A percentile compares a stretch with the other conserved stretches of the same genome.
Conservation (phyloP, 768 basidiomycete genomes). For the Naganishia friedmannii region DNA sequence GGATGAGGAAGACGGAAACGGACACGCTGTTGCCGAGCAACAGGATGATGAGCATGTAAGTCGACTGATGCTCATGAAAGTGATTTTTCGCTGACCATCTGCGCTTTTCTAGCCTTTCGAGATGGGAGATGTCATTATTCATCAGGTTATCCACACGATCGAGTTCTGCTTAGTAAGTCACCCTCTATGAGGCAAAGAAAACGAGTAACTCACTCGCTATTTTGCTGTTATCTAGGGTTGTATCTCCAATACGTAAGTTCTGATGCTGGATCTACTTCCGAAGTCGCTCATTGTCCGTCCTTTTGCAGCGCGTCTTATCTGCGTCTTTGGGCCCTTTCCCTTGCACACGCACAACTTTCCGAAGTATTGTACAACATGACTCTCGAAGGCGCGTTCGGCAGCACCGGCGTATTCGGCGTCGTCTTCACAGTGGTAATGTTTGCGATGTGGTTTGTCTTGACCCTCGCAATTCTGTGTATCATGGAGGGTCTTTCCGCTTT, state of each 20-base stretch:
- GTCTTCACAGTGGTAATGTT: slow-evolving; percentile 66
- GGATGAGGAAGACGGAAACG: slow-evolving; percentile 60
- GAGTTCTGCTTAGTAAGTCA: slow-evolving; percentile 81
- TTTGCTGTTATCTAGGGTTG: slow-evolving; percentile 56
- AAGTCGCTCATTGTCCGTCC: slow-evolving; percentile 61
- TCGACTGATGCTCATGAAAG: slow-evolving; percentile 27
- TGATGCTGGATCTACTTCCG: slow-evolving; percentile 52
- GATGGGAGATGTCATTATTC: slow-evolving; percentile 89
- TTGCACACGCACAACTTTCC: slow-evolving; percentile 95
- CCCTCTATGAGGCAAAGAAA: not conserved
- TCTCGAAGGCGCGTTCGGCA: slow-evolving; percentile 56
- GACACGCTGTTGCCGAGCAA: slow-evolving; percentile 67
- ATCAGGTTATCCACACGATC: slow-evolving; percentile 97
- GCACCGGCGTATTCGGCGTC: slow-evolving; percentile 54
- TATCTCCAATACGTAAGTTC: slow-evolving; percentile 78
- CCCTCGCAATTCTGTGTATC: slow-evolving; percentile 75
- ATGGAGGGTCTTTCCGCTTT: slow-evolving; percentile 99
- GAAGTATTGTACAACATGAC: slow-evolving; percentile 73
- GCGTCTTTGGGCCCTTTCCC: slow-evolving; percentile 91
- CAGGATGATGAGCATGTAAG: slow-evolving; percentile 72
- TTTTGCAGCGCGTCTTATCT: slow-evolving; percentile 54
- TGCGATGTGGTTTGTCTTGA: slow-evolving; percentile 78
- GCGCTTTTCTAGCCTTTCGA: slow-evolving; percentile 68
- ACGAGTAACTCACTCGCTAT: not conserved
- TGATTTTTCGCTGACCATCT: slow-evolving; percentile 41